phyloP scores from a whole-genome alignment of 805 yeast species.

The Candida montana region DNA sequence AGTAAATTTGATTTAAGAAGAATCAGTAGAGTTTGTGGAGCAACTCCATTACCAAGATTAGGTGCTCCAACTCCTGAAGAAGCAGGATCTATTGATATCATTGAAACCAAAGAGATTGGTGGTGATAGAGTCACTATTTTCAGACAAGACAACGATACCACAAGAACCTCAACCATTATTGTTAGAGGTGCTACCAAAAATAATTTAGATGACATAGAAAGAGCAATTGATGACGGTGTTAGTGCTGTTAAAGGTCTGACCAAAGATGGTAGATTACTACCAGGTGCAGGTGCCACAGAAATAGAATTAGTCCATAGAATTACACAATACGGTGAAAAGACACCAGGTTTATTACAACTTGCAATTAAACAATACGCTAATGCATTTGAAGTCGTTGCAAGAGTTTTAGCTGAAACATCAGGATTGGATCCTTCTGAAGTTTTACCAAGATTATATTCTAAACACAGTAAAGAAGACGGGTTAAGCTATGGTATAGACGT shows the following conservation, averaged over 20 bases:
- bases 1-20: constrained; percentile 93
- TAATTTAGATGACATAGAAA: constrained; percentile 87
- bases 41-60: constrained; percentile 88
- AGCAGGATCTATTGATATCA: constrained; percentile 80
- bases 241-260: constrained; percentile 84
- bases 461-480: constrained; percentile 54
- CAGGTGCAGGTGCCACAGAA: constrained; percentile 97
- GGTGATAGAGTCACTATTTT: constrained; percentile 95
- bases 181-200: constrained; percentile 96
- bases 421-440: constrained; percentile 89
- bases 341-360: constrained; percentile 88
- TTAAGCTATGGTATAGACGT: constrained; percentile 64
- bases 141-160: constrained; percentile 59
- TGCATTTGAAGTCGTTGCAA: constrained; percentile 92
- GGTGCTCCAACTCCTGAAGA: constrained; percentile 96
- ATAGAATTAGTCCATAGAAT: constrained; percentile 78
- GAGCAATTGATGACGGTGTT: constrained; percentile 97
- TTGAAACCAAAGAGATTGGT: constrained; percentile 91
- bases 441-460: constrained; percentile 83
- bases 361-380: constrained; percentile 92
- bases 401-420: constrained; percentile 89
- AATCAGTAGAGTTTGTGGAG: constrained; percentile 93
- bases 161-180: constrained; percentile 88
- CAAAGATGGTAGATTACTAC: constrained; percentile 73
- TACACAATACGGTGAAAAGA: constrained; percentile 82